phyloP scores from a whole-genome alignment of 208 protist genomes.

The Trypanosoma lewisi region DNA sequence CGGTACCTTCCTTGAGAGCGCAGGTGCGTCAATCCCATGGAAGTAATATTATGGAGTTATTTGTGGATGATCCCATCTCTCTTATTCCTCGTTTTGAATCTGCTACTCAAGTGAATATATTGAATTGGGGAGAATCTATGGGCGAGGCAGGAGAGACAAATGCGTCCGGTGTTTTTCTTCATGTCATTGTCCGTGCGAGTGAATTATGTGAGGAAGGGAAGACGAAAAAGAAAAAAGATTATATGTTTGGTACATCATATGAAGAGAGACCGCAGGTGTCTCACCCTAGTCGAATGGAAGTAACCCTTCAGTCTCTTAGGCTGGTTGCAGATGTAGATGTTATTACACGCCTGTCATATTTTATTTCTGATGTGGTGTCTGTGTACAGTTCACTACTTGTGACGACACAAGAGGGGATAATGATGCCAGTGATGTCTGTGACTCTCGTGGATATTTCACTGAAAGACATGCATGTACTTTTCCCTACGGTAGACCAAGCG shows the following conservation, averaged over 20 bases:
- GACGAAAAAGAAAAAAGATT: background rate
- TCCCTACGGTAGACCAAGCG: background rate
- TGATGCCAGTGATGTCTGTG: conserved; percentile 5
- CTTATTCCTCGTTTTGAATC: conserved; percentile 2
- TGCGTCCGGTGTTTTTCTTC: conserved; percentile 1
- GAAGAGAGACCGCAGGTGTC: conserved; percentile 3
- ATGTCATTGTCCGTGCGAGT: background rate
- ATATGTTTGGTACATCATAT: conserved; percentile 20
- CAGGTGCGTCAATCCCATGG: background rate
- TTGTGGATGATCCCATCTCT: conserved; percentile 7
- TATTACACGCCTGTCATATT: conserved; percentile 2
- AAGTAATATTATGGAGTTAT: conserved; percentile 1
- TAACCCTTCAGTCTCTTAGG: background rate
- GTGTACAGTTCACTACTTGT: conserved; percentile 2
- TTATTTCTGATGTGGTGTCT: conserved; percentile 1
- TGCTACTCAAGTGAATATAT: background rate
- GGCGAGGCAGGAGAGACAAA: background rate
- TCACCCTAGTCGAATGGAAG: conserved; percentile 6
- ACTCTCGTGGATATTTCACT: background rate
- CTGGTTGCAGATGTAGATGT: conserved; percentile 4
- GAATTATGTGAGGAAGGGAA: no score
- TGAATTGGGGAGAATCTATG: background rate
- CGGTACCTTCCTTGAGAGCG: background rate
- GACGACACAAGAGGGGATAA: background rate
- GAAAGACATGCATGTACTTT: conserved; percentile 6